Percentiles rank a stretch among this genome's conserved stretches.
Conservation (phyloP, 352 stramenopile genomes). For the Halophytophthora batemanensis region DNA sequence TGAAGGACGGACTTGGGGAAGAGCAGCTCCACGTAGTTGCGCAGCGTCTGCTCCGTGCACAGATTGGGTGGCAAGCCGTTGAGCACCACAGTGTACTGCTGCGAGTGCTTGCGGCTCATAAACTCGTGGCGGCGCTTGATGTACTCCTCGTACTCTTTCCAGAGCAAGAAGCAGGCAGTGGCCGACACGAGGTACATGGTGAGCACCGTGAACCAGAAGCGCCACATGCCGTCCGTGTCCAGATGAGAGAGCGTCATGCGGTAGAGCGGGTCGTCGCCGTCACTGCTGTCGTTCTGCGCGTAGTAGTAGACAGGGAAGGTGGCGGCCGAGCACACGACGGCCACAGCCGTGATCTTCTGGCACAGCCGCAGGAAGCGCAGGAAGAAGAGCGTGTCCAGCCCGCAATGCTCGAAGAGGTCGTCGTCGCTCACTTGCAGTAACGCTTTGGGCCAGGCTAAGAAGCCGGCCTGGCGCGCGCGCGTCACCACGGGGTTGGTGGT, state of each 20-base stretch:
- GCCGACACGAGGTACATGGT: constrained; percentile 68
- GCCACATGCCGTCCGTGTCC: constrained; percentile 41
- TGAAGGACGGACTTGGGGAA: constrained; percentile 68
- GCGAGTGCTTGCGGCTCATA: constrained; percentile 47
- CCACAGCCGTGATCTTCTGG: constrained; percentile 64
- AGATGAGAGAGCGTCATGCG: constrained; percentile 72
- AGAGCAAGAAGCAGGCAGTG: constrained; percentile 61
- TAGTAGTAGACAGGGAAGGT: constrained; percentile 85
- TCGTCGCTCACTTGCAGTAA: constrained; percentile 68
- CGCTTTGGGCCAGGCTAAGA: constrained; percentile 54
- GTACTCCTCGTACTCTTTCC: constrained; percentile 70
- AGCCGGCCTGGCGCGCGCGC: constrained; percentile 24
- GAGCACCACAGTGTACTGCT: constrained; percentile 81
- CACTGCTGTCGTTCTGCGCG: constrained; percentile 25
- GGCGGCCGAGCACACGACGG: constrained; percentile 51
- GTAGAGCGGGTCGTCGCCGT: constrained; percentile 41
- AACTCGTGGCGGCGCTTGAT: constrained; percentile 76
- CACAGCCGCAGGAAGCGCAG: constrained; percentile 69
- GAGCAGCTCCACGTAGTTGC: constrained; percentile 72
- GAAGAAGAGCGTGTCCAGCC: constrained; percentile 81
- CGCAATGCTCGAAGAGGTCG: constrained; percentile 60
- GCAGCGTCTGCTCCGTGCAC: constrained; percentile 69
- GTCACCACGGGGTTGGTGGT: constrained; percentile 46
- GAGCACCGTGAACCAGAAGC: constrained; percentile 61
- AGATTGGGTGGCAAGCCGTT: constrained; percentile 73